Base-by-base conservation (phyloP, 1,284 basidiomycete species). In the Apiotrichum mycotoxinovorans region DNA sequence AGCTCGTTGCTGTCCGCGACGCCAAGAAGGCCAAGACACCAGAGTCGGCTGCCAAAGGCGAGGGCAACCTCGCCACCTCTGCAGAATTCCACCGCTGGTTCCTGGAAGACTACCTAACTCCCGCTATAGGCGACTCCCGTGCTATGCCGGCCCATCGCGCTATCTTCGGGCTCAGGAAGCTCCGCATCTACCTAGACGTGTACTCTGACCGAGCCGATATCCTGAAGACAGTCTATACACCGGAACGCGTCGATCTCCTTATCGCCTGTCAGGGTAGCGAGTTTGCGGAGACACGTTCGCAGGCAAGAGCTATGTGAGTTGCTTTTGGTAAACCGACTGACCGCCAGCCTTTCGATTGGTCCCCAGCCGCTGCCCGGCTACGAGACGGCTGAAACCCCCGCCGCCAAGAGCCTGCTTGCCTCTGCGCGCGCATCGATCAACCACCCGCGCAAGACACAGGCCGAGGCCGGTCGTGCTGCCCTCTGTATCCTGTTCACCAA, bases 391-490 rank as follows among this genome's bases (percentile, higher is more conserved):
- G 46, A 58, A 1, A 54, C 63, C 3, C 53, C 62, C 0, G 35
- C 56, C 2, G 37, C 65, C 0, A 55, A 58, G 23, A 45, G 54
- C 2, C 56, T 72, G 0, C 57, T 75, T 0, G 37, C 54, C 0
- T 67, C 68, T 0, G 71, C 74, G 0, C 57, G 65, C 10, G 44
- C 44, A 1, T 67, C 69, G 2, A 56, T 77, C 52, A 65, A 70
- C 37, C 69, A 73, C n/a, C 70, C 73, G 0, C 66, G 75, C 14
- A 69, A 68, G 49, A 74, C 72, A 0, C 72, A 77, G 59, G 75
- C 74, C 2, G 76, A 78, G 50, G 74, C 76, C 1, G 76, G 75
- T 15, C 70, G 69, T 22, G 61, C 74, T 0, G 66, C 69, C 0
- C 61, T 76, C 20, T 68, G 70, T 30, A 69, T 77, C 15, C 38